Percentiles rank a stretch among this genome's conserved stretches.
These are phyloP conservation scores for Bolboschoenoplectus hybrid DNA, from an alignment of 202 grass and related monocot genomes.

Conservation along the genomic window DNA sequence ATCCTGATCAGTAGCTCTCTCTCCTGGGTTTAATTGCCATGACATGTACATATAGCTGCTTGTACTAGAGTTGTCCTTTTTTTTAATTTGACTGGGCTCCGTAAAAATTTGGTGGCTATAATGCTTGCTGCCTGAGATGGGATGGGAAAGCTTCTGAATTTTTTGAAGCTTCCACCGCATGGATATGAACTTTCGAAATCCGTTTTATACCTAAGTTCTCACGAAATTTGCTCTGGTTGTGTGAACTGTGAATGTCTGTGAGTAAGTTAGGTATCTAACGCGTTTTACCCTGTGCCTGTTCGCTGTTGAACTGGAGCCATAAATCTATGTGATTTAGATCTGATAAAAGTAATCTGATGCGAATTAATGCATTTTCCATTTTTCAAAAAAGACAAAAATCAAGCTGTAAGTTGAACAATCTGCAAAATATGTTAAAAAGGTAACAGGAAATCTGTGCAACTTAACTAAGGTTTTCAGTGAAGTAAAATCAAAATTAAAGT, in stretches of 20 bases:
- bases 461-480: background rate
- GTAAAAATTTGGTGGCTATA: conserved; percentile 28
- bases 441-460: background rate
- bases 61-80: conserved; percentile 17
- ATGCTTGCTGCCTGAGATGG: conserved; percentile 28
- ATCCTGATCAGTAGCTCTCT: conserved; percentile 32
- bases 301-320: background rate
- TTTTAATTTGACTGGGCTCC: background rate
- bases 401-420: background rate
- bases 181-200: background rate
- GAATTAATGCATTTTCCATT: background rate
- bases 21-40: conserved; percentile 28
- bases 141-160: conserved; percentile 30
- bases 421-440: background rate
- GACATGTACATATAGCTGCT: conserved; percentile 35
- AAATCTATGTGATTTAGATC: background rate
- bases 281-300: background rate
- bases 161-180: conserved; percentile 28
- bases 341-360: background rate
- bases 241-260: background rate
- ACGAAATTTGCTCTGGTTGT: background rate
- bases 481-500: too few species aligned
- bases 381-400: background rate
- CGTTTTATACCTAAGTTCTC: background rate
- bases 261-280: background rate